phyloP scores from a whole-genome alignment of 1,284 basidiomycete genomes.

The Apiotrichum brassicae region DNA sequence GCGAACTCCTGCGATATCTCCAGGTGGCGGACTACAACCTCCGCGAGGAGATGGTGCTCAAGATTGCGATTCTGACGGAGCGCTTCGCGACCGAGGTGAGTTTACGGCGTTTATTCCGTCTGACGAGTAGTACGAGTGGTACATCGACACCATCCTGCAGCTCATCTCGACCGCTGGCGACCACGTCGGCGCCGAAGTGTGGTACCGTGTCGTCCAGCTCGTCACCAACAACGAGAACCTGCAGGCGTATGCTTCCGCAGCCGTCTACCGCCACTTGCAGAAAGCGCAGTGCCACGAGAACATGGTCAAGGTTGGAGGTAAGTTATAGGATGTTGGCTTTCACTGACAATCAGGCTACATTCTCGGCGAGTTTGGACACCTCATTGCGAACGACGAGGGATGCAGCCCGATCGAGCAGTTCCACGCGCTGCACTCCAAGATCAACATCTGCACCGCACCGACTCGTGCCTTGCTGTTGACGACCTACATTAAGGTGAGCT shows the following conservation, averaged over 20 bases:
- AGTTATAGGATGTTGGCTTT: neutral
- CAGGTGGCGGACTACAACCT: constrained; percentile 91
- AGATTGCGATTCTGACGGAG: constrained; percentile 96
- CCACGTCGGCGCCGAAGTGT: constrained; percentile 97
- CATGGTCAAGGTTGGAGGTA: constrained; percentile 89
- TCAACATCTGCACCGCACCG: constrained; percentile 85
- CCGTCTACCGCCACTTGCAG: constrained; percentile 86
- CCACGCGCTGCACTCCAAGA: constrained; percentile 87
- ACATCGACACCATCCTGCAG: constrained; percentile 91
- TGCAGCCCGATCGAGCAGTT: constrained; percentile 95
- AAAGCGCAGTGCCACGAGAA: constrained; percentile 90
- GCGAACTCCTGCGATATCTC: constrained; percentile 86
- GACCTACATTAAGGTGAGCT: constrained; percentile 83
- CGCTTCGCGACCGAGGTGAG: constrained; percentile 75
- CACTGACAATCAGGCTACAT: constrained; percentile 59
- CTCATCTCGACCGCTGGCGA: constrained; percentile 95
- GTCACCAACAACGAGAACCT: constrained; percentile 97
- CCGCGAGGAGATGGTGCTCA: constrained; percentile 96
- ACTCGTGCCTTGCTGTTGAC: constrained; percentile 89
- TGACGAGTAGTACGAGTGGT: constrained; percentile 70
- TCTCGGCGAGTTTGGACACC: constrained; percentile 86
- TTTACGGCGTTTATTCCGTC: constrained; percentile 37
- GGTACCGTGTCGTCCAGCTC: constrained; percentile 98
- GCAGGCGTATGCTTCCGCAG: constrained; percentile 87
- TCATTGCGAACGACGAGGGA: constrained; percentile 90